Evolutionary conservation across 805 yeast species (phyloP).

Genomic region (Spathaspora passalidarum): DNA sequence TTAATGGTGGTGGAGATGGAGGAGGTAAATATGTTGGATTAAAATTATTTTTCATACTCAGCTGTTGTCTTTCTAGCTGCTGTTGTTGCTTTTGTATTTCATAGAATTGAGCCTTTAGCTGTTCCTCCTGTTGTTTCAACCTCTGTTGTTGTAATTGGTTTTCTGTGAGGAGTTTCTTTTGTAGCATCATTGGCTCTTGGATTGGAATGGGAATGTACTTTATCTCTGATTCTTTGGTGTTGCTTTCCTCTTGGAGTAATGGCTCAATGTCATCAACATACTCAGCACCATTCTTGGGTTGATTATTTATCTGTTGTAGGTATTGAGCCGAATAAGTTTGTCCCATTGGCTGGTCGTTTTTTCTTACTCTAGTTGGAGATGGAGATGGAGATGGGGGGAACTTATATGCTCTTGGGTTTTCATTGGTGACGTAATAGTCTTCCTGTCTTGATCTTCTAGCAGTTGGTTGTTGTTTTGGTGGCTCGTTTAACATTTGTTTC

Average conservation of each 20-base stretch:
- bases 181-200: conserved; percentile 26
- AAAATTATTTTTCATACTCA: conserved; percentile 4
- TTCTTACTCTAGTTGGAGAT: not conserved
- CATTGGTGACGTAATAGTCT: conserved; percentile 49
- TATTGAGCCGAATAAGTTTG: conserved; percentile 42
- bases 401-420: conserved; percentile 48
- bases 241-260: conserved; percentile 14
- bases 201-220: conserved; percentile 42
- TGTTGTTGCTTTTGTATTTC: conserved; percentile 3
- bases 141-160: conserved; percentile 10
- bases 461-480: conserved; percentile 3
- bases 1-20: conserved; percentile 33
- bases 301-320: conserved; percentile 28
- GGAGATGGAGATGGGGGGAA: conserved; percentile 47
- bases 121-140: conserved; percentile 6
- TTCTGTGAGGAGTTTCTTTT: conserved; percentile 6
- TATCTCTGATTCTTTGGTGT: not conserved
- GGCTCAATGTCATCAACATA: conserved; percentile 38
- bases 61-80: conserved; percentile 1
- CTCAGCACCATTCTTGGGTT: conserved; percentile 1
- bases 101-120: conserved; percentile 4
- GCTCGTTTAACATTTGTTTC: conserved; percentile 6
- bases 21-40: conserved; percentile 9
- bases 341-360: conserved; percentile 1
- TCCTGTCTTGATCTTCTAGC: conserved; percentile 10